A percentile compares a stretch with the other conserved stretches of the same genome.
phyloP scores from a whole-genome alignment of 257 asterid genomes.

The Anisodus tanguticus region DNA sequence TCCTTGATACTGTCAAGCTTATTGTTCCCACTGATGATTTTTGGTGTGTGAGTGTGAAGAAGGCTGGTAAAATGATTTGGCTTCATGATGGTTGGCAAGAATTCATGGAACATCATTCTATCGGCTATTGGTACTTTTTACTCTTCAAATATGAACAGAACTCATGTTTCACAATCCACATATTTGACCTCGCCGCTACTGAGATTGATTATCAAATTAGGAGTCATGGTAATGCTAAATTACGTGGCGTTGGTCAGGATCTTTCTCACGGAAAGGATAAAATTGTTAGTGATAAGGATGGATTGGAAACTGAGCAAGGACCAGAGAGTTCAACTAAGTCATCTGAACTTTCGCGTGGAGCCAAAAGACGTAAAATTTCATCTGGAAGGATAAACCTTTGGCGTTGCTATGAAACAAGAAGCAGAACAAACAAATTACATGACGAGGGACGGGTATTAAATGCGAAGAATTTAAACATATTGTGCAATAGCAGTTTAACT shows the following conservation, averaged over 20 bases:
- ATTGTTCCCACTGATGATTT: background rate
- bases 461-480: background rate
- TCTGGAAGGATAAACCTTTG: background rate
- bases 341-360: background rate
- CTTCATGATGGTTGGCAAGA: conserved; percentile 20
- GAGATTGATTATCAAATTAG: too few relatives aligned
- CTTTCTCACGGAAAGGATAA: background rate
- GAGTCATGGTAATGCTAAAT: background rate
- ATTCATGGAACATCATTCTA: conserved; percentile 20
- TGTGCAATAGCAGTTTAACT: background rate
- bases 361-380: background rate
- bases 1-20: conserved; percentile 16
- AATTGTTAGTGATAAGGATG: conserved; percentile 15
- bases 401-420: conserved; percentile 28
- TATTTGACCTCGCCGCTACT: conserved; percentile 3
- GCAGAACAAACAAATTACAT: conserved; percentile 13
- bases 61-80: conserved; percentile 9
- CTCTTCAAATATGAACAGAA: conserved; percentile 21
- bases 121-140: conserved; percentile 22
- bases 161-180: background rate
- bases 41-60: conserved; percentile 32
- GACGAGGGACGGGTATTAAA: background rate
- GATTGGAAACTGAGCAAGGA: background rate
- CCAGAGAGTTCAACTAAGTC: conserved; percentile 15
- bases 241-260: background rate